Conservation (phyloP, 1,284 basidiomycete genomes). For the Mrakiaceae sp. region DNA sequence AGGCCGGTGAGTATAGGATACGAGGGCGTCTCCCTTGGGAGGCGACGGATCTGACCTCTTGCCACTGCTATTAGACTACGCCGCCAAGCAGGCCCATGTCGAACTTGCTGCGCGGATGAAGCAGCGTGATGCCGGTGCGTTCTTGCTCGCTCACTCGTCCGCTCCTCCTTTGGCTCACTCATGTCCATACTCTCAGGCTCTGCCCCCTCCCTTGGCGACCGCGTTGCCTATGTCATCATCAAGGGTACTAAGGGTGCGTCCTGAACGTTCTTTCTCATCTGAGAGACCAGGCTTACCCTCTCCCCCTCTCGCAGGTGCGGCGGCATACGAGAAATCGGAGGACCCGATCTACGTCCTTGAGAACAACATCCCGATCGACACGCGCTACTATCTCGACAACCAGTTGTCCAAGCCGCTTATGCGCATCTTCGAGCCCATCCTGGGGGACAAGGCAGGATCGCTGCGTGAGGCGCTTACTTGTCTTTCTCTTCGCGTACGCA, state of each 20-base stretch:
- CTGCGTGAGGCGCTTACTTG: constrained; percentile 47
- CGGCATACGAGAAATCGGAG: constrained; percentile 96
- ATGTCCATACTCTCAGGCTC: constrained; percentile 44
- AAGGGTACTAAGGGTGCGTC: constrained; percentile 76
- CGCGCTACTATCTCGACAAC: constrained; percentile 91
- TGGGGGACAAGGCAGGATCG: constrained; percentile 76
- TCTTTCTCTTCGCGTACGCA: background rate
- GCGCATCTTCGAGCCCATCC: constrained; percentile 94
- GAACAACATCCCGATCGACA: constrained; percentile 92
- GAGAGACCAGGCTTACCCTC: background rate
- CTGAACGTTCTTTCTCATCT: background rate
- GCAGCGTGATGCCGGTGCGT: constrained; percentile 72
- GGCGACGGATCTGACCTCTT: background rate
- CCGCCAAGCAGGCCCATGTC: constrained; percentile 85
- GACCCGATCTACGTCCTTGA: constrained; percentile 91
- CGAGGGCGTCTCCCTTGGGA: background rate
- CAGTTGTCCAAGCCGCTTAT: constrained; percentile 89
- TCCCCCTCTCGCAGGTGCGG: constrained; percentile 53
- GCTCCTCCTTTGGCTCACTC: background rate
- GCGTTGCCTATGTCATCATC: constrained; percentile 93
- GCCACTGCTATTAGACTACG: constrained; percentile 49
- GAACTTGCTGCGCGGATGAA: constrained; percentile 90
- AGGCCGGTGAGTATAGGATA: constrained; percentile 47
- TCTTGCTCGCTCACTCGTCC: background rate
- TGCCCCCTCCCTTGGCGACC: constrained; percentile 83